Evolutionary conservation across 2,329 filamentous ascomycete species (phyloP), one percentile per base, ranked within the genome.

Genomic region (Tolypocladium capitatum): DNA sequence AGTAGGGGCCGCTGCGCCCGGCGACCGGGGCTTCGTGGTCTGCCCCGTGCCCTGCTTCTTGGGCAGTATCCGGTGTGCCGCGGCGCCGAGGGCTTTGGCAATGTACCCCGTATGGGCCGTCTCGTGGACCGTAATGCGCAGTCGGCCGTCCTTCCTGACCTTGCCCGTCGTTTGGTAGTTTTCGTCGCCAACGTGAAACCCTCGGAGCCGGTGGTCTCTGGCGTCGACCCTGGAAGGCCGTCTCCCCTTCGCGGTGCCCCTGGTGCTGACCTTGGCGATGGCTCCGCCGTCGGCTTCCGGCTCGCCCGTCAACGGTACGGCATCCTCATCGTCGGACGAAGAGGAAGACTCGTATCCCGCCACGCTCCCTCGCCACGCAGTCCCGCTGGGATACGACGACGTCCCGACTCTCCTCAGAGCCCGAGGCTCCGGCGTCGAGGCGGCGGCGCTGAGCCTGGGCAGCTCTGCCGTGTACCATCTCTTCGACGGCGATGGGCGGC

Each of bases 71-170:
- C 55, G 63, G 53, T 77, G 77, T 47, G 74, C 70, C 41, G 84
- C 71, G 4, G 78, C 78, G 3, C 83, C 84, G 0, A 90, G 68
- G 3, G 83, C 82, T 58, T 88, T 87, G 40, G 83, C 83, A 27
- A 89, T 69, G 55, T 86, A 87, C 11, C 84, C 84, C 1, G 70
- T 81, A 53, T 83, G 80, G 48, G 74, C 74, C 1, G 77, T 82
- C 58, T 89, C 84, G 46, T 83, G 81, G 57, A 89, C 73, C 5
- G 80, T 83, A 51, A 90, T 85, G 51, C 78, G 80, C 44, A 90
- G 64, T 21, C 85, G 74, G 0, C 85, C 85, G 60, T 89, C 84
- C 43, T 68, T 73, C 61, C 78, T 83, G 1, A 86, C 74, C 52
- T 71, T 79, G 24, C 82, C 83, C 52, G 73, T 78, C 1, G 80